Evolutionary conservation across 306 rosid genomes (phyloP).

Genomic region (Purshia tridentata): DNA sequence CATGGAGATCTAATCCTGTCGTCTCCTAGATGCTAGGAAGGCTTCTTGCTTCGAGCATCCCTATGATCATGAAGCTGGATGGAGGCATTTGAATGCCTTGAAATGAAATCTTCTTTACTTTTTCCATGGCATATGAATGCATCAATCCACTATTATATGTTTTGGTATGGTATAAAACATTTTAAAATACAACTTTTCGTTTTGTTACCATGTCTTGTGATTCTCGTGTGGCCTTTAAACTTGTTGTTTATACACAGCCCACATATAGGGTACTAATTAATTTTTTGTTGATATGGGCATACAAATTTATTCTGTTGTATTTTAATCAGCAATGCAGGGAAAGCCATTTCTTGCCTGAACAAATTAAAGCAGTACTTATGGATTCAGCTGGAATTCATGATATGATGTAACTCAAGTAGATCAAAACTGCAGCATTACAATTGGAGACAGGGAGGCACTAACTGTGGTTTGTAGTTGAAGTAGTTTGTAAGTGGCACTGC

Average conservation of each 20-base stretch:
- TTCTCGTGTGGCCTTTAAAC: too few species aligned
- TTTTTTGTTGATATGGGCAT: too few species aligned
- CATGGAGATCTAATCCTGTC: background rate
- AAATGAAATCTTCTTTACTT: background rate
- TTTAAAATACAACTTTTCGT: background rate
- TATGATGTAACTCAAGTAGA: conserved; percentile 35
- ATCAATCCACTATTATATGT: background rate
- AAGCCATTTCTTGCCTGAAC: conserved; percentile 74
- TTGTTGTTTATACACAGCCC: too few species aligned
- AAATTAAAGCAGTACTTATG: conserved; percentile 73
- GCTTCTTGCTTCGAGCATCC: background rate
- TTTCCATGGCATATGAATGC: background rate
- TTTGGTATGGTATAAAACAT: background rate
- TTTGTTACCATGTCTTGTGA: background rate
- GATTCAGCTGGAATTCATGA: conserved; percentile 73
- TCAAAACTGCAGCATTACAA: conserved; percentile 7
- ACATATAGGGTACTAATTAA: background rate
- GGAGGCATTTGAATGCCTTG: background rate
- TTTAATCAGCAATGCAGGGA: conserved; percentile 78
- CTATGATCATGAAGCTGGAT: background rate
- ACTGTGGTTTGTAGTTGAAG: conserved; percentile 22
- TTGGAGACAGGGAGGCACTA: conserved; percentile 27
- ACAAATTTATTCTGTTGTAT: conserved; percentile 12
- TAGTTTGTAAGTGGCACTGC: conserved; percentile 31
- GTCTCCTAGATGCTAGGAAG: background rate